Evolutionary conservation across 2,329 filamentous ascomycete species (phyloP).

Genomic region (Cladorrhinum sp.): DNA sequence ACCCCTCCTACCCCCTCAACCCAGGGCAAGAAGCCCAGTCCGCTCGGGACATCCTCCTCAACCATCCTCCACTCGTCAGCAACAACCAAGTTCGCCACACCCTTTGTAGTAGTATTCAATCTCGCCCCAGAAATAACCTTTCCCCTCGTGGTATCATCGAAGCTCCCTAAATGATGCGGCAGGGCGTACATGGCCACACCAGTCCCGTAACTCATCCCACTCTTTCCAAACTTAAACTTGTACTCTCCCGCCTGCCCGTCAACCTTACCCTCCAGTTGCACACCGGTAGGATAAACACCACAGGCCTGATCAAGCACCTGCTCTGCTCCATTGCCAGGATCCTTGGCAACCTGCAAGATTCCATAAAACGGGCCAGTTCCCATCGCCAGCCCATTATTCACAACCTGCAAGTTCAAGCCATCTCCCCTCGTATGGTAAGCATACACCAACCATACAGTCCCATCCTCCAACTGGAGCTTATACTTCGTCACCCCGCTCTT

Average conservation of each 20-base stretch:
- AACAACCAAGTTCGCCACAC: slow-evolving; percentile 68
- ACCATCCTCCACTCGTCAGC: slow-evolving; percentile 74
- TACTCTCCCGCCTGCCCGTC: slow-evolving; percentile 65
- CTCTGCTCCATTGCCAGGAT: slow-evolving; percentile 60
- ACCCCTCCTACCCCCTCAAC: slow-evolving; percentile 50
- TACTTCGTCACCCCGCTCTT: slow-evolving; percentile 73
- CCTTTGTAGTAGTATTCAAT: slow-evolving; percentile 82
- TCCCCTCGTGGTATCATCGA: slow-evolving; percentile 58
- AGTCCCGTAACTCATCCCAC: slow-evolving; percentile 53
- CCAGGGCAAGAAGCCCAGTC: slow-evolving; percentile 80
- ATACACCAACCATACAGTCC: slow-evolving; percentile 77
- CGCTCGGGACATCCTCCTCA: slow-evolving; percentile 68
- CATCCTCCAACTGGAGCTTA: slow-evolving; percentile 68
- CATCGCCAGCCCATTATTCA: slow-evolving; percentile 62
- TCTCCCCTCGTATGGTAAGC: slow-evolving; percentile 58
- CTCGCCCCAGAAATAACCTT: slow-evolving; percentile 50
- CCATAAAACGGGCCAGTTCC: slow-evolving; percentile 70
- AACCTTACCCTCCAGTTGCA: slow-evolving; percentile 62
- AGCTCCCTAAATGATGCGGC: slow-evolving; percentile 79
- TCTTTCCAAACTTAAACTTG: slow-evolving; percentile 68
- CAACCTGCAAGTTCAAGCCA: slow-evolving; percentile 64
- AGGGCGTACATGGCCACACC: slow-evolving; percentile 81
- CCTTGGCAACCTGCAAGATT: slow-evolving; percentile 78
- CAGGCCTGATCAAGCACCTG: slow-evolving; percentile 69
- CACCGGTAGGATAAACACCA: slow-evolving; percentile 69